Evolutionary conservation across 768 basidiomycete species (phyloP), one percentile per base, ranked within the genome.

Genomic region (Austroboletus festivus): DNA sequence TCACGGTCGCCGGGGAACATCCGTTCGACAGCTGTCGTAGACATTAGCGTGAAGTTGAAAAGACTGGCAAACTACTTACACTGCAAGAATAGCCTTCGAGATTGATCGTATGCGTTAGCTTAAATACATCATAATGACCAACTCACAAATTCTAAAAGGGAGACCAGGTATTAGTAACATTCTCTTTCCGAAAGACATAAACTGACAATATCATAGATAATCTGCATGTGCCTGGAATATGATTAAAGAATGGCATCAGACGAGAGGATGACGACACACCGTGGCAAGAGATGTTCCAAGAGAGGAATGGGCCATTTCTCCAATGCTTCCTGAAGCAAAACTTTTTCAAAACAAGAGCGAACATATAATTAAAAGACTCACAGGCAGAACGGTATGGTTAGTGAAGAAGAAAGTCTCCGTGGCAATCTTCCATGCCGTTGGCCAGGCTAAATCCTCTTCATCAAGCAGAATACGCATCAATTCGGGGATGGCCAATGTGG

Each of bases 401-500:
- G 93, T 97, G 73, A 93, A 98, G 69, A 89, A 93, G 74, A 96
- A 94, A 3, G 89, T 92, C 63, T 86, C 86, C 44, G 83, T 90
- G 38, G 86, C 83, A 57, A 98, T 91, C 20, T 75, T 67, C 96
- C 96, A 99, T 4, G 96, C 94, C 15, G 68, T 58, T 53, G 82
- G 80, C 89, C 93, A 99, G 2, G 71, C 57, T 18, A 93, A 61
- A 30, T 93, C 90, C 66, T 98, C 95, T 31, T 98, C 95, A 59
- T 98, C 95, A 56, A 89, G 71, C 22, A 90, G 76, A 55, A 97
- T 81, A 22, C 94, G 83, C 91, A 93, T 93, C 47, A 97, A 75
- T 68, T 99, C 96, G 18, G 89, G 89, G 60, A 98, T 91, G 21
- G 94, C 92, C 50, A 97, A 78, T 4, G 93, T 94, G 1, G 94